Conservation (phyloP, 768 basidiomycete genomes). For the Dacryopinax spathularia region DNA sequence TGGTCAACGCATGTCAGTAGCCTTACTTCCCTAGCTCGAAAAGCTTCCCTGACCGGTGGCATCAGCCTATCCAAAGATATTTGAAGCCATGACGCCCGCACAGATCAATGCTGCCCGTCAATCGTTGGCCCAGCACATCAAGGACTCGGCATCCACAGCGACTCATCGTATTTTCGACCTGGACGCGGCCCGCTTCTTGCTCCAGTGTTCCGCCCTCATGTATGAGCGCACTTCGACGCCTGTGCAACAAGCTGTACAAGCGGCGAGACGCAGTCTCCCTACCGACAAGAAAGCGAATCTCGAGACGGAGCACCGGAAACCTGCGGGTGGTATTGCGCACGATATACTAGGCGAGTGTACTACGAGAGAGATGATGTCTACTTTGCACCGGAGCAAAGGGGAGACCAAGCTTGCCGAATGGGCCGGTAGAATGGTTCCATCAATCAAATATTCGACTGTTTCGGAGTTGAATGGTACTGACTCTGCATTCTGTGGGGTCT, state of each 20-base stretch:
- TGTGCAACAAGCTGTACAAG: conserved; percentile 11
- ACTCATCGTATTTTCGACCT: conserved; percentile 14
- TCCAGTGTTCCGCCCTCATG: conserved; percentile 17
- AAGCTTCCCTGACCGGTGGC: neutral
- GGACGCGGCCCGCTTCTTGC: conserved; percentile 9
- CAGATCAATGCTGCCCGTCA: conserved; percentile 11
- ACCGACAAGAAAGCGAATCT: neutral
- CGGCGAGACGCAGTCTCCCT: neutral
- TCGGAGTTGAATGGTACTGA: conserved; percentile 13
- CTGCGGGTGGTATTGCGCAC: neutral
- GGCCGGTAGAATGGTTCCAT: neutral
- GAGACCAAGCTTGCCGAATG: conserved; percentile 12
- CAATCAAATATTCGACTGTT: conserved; percentile 12
- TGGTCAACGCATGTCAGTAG: conserved; percentile 13
- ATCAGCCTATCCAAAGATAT: conserved; percentile 14
- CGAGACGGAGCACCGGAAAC: neutral
- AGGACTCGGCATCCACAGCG: conserved; percentile 8
- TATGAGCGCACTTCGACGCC: conserved; percentile 15
- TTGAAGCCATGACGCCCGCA: conserved; percentile 12
- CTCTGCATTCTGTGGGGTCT: conserved; percentile 14
- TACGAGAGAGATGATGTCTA: conserved; percentile 9
- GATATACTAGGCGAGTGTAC: conserved; percentile 8
- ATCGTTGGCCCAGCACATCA: conserved; percentile 9
- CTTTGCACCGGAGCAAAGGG: conserved; percentile 11
- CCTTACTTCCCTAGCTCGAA: no score